These are phyloP conservation scores for Paramecium octaurelia DNA, from an alignment of 73 alveolate species.

Conservation along the genomic window DNA sequence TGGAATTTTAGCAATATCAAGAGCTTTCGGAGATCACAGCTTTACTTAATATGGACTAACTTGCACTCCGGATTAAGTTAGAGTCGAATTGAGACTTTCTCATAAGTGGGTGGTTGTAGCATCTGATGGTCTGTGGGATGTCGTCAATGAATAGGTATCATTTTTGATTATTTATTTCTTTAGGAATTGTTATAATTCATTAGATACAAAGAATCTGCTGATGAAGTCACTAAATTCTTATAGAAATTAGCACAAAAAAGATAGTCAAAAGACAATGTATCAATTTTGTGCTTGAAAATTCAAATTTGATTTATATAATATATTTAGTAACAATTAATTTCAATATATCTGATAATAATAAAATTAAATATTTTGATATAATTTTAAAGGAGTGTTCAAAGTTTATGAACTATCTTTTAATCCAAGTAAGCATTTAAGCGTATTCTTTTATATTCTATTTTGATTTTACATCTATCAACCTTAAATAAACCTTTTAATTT, in stretches of 20 bases:
- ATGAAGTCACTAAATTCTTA: constrained; percentile 12
- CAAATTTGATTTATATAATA: background rate
- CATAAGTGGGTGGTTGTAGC: constrained; percentile 63
- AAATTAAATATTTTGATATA: too few relatives aligned
- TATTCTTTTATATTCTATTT: too few relatives aligned
- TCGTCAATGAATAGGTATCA: constrained; percentile 31
- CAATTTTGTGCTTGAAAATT: background rate
- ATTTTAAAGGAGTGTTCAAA: too few relatives aligned
- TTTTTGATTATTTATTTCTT: background rate
- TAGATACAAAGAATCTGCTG: constrained; percentile 30
- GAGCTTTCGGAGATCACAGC: constrained; percentile 66
- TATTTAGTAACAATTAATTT: background rate
- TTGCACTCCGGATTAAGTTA: constrained; percentile 43
- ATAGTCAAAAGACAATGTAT: background rate
- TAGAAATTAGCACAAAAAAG: constrained; percentile 30
- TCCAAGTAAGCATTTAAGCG: too few relatives aligned
- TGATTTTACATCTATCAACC: too few relatives aligned
- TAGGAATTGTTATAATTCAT: background rate
- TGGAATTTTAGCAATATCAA: constrained; percentile 60
- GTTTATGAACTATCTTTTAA: too few relatives aligned
- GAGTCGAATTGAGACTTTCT: constrained; percentile 46
- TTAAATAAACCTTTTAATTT: too few relatives aligned
- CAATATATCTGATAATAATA: background rate
- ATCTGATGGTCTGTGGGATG: constrained; percentile 66
- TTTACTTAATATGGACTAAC: constrained; percentile 55